Percentiles rank a stretch among this genome's conserved stretches.
phyloP scores from a whole-genome alignment of 805 yeast genomes.

The Suhomyces faveliae region DNA sequence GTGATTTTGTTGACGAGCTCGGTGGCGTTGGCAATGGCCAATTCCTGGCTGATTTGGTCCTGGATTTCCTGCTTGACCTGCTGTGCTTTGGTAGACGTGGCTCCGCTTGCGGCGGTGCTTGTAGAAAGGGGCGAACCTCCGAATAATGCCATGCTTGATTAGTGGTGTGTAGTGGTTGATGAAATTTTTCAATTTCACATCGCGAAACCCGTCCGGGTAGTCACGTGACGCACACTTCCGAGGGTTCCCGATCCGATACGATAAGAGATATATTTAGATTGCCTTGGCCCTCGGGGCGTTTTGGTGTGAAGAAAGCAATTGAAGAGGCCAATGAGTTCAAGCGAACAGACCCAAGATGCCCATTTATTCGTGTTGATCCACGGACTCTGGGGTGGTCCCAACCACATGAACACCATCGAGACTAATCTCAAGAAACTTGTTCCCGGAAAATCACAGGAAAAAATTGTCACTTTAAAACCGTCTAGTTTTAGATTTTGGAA shows the following conservation, averaged over 20 bases:
- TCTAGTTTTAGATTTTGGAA: slow-evolving; percentile 44
- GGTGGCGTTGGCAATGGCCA: slow-evolving; percentile 90
- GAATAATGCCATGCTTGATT: slow-evolving; percentile 15
- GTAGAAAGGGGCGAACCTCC: slow-evolving; percentile 13
- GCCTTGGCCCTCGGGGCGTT: not conserved
- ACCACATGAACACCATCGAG: slow-evolving; percentile 40
- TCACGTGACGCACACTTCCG: not conserved
- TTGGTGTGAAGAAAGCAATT: not conserved
- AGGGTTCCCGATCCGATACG: not conserved
- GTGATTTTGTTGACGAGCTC: slow-evolving; percentile 82
- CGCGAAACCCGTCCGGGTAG: no score
- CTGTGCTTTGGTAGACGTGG: slow-evolving; percentile 24
- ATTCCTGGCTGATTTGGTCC: slow-evolving; percentile 71
- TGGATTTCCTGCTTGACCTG: slow-evolving; percentile 63
- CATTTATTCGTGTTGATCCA: slow-evolving; percentile 43
- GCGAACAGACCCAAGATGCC: slow-evolving; percentile 13
- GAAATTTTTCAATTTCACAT: not conserved
- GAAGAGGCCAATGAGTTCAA: not conserved
- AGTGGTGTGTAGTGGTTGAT: not conserved
- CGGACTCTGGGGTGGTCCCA: slow-evolving; percentile 46
- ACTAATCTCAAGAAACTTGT: slow-evolving; percentile 27
- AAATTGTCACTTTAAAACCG: slow-evolving; percentile 36
- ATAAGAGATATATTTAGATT: not conserved
- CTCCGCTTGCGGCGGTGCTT: slow-evolving; percentile 1
- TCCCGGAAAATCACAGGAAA: slow-evolving; percentile 19